A percentile compares a stretch with the other conserved stretches of the same genome.
Evolutionary conservation across 1,139 yeast species (phyloP).

Genomic region (Pneumocystis oryctolagi): DNA sequence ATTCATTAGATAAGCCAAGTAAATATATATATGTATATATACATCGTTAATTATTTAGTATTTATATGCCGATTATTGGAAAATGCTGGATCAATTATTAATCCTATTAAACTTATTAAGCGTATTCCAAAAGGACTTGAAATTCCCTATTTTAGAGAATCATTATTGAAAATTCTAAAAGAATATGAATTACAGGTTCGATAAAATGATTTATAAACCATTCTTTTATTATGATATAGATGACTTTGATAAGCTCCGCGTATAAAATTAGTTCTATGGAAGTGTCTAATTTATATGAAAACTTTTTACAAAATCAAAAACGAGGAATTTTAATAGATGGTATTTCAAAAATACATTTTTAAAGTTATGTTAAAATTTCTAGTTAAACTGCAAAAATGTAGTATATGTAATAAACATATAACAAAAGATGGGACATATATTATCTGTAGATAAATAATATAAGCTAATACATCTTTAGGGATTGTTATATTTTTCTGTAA

Average conservation of each 20-base stretch:
- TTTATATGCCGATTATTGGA: slow-evolving; percentile 64
- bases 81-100: slow-evolving; percentile 37
- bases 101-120: slow-evolving; percentile 52
- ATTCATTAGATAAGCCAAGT: slow-evolving; percentile 52
- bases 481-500: neutral
- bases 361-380: neutral
- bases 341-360: neutral
- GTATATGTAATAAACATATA: neutral
- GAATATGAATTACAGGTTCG: slow-evolving; percentile 36
- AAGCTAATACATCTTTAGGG: neutral
- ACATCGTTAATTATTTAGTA: slow-evolving; percentile 15
- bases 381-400: neutral
- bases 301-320: neutral
- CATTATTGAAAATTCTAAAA: slow-evolving; percentile 47
- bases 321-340: neutral
- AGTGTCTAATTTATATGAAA: neutral
- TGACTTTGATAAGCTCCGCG: neutral
- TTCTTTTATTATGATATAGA: neutral
- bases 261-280: neutral
- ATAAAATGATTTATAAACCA: neutral
- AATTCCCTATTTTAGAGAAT: slow-evolving; percentile 49
- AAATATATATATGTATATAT: neutral
- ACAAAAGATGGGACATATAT: neutral
- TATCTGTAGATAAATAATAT: neutral
- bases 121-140: slow-evolving; percentile 48